These are phyloP conservation scores for Pythium vanterpoolii DNA, from an alignment of 352 stramenopile genomes.

Conservation along the genomic window DNA sequence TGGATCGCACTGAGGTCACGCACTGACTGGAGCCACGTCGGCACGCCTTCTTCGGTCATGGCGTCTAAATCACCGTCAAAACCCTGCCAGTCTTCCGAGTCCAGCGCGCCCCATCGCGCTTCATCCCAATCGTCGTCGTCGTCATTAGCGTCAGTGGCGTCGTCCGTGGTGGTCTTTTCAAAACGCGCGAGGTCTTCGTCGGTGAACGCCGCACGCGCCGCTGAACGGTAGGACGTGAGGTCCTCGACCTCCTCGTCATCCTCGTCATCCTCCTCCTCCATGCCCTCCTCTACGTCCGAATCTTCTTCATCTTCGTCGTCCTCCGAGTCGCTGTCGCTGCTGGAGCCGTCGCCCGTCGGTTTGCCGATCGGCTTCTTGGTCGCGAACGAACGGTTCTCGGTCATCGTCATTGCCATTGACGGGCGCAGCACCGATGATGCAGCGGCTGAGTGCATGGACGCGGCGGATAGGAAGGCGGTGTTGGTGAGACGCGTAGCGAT, in stretches of 20 bases:
- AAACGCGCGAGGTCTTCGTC: slow-evolving; percentile 36
- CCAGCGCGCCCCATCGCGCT: slow-evolving; percentile 54
- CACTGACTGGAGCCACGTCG: slow-evolving; percentile 79
- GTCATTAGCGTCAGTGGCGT: too few species aligned
- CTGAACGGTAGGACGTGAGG: slow-evolving; percentile 15
- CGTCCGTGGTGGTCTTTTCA: slow-evolving; percentile 3
- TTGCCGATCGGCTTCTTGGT: slow-evolving; percentile 19
- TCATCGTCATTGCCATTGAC: neutral
- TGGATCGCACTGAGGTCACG: slow-evolving; percentile 65
- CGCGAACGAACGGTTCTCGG: slow-evolving; percentile 29
- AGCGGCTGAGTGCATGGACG: neutral
- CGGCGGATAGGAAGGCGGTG: neutral
- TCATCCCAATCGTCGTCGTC: slow-evolving; percentile 63
- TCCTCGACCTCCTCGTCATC: slow-evolving; percentile 23
- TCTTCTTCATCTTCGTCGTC: slow-evolving; percentile 34
- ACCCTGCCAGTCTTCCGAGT: slow-evolving; percentile 75
- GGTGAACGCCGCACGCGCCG: slow-evolving; percentile 24
- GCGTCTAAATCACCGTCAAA: slow-evolving; percentile 79
- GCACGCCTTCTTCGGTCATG: slow-evolving; percentile 71
- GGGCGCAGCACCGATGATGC: slow-evolving; percentile 1
- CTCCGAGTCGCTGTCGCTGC: slow-evolving; percentile 31
- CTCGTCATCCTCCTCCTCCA: slow-evolving; percentile 26
- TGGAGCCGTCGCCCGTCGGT: slow-evolving; percentile 13
- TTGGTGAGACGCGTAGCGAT: neutral
- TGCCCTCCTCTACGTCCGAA: slow-evolving; percentile 25